Evolutionary conservation across 257 asterid genomes (phyloP).

Genomic region (Misopates orontium): DNA sequence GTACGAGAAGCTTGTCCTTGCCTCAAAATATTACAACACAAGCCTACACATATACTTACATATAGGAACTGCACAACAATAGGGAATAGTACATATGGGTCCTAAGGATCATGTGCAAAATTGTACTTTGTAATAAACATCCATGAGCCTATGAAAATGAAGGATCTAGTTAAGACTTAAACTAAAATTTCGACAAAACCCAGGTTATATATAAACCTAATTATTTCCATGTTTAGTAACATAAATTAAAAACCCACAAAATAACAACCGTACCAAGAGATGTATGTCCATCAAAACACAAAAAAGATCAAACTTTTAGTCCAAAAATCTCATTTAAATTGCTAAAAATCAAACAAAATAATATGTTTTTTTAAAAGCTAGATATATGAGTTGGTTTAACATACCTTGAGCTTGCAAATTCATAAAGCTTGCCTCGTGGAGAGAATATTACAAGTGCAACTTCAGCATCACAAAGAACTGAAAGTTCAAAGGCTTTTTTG

Average conservation of each 20-base stretch:
- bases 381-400: too few relatives aligned
- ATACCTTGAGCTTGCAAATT: constrained; percentile 48
- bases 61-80: neutral
- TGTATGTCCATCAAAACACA: neutral
- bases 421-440: constrained; percentile 49
- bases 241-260: too few relatives aligned
- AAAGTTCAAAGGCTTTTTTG: constrained; percentile 52
- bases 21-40: neutral
- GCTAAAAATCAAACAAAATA: neutral
- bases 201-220: too few relatives aligned
- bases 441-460: constrained; percentile 47
- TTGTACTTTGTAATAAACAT: too few relatives aligned
- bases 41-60: neutral
- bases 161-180: too few relatives aligned
- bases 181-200: too few relatives aligned
- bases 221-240: too few relatives aligned
- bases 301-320: neutral
- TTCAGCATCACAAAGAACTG: constrained; percentile 53
- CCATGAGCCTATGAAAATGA: too few relatives aligned
- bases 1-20: too few relatives aligned
- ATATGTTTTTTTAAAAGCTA: neutral
- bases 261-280: neutral
- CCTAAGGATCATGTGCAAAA: too few relatives aligned
- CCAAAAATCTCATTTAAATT: too few relatives aligned
- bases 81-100: too few relatives aligned